phyloP scores from a whole-genome alignment of 257 asterid species.

The Scutellaria galericulata region DNA sequence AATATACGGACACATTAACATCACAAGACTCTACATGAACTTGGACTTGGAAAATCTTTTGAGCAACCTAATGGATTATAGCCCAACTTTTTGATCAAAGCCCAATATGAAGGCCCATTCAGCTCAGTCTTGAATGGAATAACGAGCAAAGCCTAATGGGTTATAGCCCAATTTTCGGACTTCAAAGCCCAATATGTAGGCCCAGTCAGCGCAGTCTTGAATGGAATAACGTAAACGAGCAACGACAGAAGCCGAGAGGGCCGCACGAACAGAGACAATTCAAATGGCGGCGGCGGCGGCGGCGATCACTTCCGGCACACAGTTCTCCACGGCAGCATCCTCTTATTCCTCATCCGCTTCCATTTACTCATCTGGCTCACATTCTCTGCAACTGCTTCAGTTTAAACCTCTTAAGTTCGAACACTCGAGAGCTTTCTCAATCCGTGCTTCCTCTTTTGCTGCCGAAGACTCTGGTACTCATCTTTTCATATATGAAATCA shows the following conservation, averaged over 20 bases:
- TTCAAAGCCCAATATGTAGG: not conserved
- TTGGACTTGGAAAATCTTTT: too few species aligned
- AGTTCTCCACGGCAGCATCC: slow-evolving; percentile 28
- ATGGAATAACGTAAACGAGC: not conserved
- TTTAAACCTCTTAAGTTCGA: slow-evolving; percentile 47
- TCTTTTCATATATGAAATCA: not conserved
- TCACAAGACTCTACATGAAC: too few species aligned
- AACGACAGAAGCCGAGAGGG: slow-evolving; percentile 29
- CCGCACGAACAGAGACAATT: slow-evolving; percentile 35
- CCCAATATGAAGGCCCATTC: not conserved
- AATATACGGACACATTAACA: too few species aligned
- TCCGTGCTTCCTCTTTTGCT: slow-evolving; percentile 61
- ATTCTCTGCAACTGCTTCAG: slow-evolving; percentile 42
- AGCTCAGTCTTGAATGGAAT: not conserved
- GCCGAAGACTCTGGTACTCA: slow-evolving; percentile 60
- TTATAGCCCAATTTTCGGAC: not conserved
- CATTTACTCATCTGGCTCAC: slow-evolving; percentile 32
- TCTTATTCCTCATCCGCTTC: slow-evolving; percentile 46
- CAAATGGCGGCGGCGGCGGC: slow-evolving; percentile 62
- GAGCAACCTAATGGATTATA: too few species aligned
- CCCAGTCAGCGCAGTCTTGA: not conserved
- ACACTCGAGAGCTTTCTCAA: slow-evolving; percentile 49
- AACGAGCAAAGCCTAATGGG: not conserved
- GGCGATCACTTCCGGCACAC: slow-evolving; percentile 47
- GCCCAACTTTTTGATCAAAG: not conserved